A percentile compares a stretch with the other conserved stretches of the same genome.
Evolutionary conservation across 345 rosid genomes (phyloP).

Genomic region (Microthlaspi erraticum): DNA sequence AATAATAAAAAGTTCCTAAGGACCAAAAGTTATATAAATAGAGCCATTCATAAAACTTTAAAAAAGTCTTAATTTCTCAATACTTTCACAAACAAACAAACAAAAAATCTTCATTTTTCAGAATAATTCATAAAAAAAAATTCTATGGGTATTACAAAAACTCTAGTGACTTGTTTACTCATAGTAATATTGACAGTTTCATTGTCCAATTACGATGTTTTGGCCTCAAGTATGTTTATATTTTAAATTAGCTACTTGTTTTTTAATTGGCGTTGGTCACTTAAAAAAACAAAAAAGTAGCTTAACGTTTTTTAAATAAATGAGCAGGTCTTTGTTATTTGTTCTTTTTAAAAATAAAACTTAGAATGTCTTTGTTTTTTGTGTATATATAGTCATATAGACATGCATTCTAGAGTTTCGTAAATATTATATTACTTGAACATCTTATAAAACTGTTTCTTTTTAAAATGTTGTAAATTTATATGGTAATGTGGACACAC

Average conservation of each 20-base stretch:
- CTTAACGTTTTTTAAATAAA: too few relatives aligned
- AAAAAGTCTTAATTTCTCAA: too few relatives aligned
- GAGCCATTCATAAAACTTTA: too few relatives aligned
- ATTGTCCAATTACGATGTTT: background rate
- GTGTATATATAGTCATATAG: background rate
- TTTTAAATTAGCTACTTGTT: too few relatives aligned
- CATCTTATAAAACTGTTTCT: background rate
- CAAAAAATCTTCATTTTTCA: background rate
- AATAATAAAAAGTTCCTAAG: too few relatives aligned
- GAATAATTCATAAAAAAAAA: background rate
- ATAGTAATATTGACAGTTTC: background rate
- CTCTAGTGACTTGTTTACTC: background rate
- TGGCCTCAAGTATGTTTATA: background rate
- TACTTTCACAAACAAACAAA: too few relatives aligned
- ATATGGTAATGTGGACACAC: background rate
- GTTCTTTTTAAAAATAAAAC: too few relatives aligned
- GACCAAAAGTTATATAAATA: too few relatives aligned
- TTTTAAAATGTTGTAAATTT: background rate
- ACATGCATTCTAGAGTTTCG: background rate
- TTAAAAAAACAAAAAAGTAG: too few relatives aligned
- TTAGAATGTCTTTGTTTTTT: too few relatives aligned
- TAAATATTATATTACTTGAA: background rate
- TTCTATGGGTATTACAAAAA: background rate
- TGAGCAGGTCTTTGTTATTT: too few relatives aligned
- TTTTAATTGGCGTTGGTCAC: too few relatives aligned